Conservation (phyloP, 2,329 filamentous ascomycete species). For the Hortaea sp. region DNA sequence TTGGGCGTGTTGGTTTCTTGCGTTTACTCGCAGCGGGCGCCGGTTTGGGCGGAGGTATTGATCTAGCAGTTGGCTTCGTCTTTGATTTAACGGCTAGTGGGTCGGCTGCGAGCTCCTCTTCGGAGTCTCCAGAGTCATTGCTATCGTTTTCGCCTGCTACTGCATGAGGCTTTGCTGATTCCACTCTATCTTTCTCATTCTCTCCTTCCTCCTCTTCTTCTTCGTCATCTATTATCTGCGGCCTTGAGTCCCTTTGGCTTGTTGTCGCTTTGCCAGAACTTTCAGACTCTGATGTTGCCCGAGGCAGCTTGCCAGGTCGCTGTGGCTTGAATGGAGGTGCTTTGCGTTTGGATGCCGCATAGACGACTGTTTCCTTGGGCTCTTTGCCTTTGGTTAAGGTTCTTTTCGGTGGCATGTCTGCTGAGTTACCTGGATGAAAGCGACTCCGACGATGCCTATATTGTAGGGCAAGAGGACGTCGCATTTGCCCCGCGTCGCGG, state of each 20-base stretch:
- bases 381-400: conserved; percentile 21
- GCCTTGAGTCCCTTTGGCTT: not conserved
- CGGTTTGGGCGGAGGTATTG: conserved; percentile 2
- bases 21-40: not conserved
- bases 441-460: too few species aligned
- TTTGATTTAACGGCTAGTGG: conserved; percentile 11
- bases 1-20: not conserved
- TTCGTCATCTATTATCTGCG: conserved; percentile 2
- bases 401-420: conserved; percentile 9
- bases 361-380: conserved; percentile 23
- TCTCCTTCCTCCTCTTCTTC: conserved; percentile 13
- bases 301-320: conserved; percentile 8
- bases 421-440: too few species aligned
- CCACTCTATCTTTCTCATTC: conserved; percentile 1
- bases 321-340: conserved; percentile 24
- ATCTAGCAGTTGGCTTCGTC: not conserved
- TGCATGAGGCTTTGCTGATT: too few species aligned
- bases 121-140: conserved; percentile 3
- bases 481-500: too few species aligned
- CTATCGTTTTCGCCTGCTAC: too few species aligned
- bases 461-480: too few species aligned
- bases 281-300: conserved; percentile 23
- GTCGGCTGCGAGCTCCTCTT: conserved; percentile 15
- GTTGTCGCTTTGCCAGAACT: conserved; percentile 3
- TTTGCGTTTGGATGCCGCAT: conserved; percentile 23